A percentile compares a stretch with the other conserved stretches of the same genome.
Conservation (phyloP, 73 alveolate genomes). For the Blepharisma stoltei region DNA sequence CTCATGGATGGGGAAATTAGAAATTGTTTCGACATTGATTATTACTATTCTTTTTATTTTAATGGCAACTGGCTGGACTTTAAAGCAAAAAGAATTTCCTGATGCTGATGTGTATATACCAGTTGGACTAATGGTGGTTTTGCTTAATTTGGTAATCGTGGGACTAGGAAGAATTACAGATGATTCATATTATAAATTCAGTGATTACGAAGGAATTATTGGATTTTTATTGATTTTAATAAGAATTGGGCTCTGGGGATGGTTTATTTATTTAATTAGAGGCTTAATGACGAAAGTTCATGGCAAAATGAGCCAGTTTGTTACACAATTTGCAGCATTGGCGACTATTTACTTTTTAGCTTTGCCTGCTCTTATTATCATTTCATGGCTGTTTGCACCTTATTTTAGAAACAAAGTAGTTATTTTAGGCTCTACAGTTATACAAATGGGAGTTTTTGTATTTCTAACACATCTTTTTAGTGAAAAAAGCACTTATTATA, state of each 20-base stretch:
- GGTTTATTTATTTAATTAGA: not conserved
- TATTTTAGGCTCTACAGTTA: not conserved
- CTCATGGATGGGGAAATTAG: too few species aligned
- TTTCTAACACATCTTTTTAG: not conserved
- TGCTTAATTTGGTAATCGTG: conserved; percentile 3
- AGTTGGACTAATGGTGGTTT: not conserved
- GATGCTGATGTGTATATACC: conserved; percentile 30
- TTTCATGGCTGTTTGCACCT: conserved; percentile 28
- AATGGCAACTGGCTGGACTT: conserved; percentile 33
- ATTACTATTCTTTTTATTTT: conserved; percentile 1
- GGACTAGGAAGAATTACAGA: conserved; percentile 28
- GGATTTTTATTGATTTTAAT: conserved; percentile 18
- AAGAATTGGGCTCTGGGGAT: not conserved
- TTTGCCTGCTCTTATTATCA: not conserved
- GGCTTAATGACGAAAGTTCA: not conserved
- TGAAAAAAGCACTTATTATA: conserved; percentile 26
- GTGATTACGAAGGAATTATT: conserved; percentile 28
- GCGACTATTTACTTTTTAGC: conserved; percentile 5
- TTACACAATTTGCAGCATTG: not conserved
- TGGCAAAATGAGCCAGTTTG: not conserved
- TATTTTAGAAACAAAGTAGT: not conserved
- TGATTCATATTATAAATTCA: conserved; percentile 21
- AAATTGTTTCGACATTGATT: conserved; percentile 14
- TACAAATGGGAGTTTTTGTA: not conserved
- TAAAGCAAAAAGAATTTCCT: conserved; percentile 22